Conservation (phyloP, 805 yeast genomes). For the Yarrowia porcina region DNA sequence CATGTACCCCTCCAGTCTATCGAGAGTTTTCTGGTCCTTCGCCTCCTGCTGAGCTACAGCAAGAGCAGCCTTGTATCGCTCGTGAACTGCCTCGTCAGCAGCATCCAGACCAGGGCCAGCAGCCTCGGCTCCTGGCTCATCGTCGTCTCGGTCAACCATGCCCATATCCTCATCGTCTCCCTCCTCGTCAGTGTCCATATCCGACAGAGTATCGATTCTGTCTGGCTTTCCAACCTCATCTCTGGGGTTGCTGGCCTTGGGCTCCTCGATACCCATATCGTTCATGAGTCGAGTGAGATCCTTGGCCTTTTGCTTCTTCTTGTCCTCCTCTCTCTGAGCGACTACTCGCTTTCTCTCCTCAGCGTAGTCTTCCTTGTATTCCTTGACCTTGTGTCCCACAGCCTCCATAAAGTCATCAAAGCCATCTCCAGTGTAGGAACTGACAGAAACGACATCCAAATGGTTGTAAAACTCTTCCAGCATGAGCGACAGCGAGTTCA, state of each 20-base stretch:
- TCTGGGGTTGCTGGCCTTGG: conserved; percentile 40
- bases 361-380: conserved; percentile 76
- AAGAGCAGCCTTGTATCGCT: conserved; percentile 69
- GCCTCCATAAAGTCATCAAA: conserved; percentile 85
- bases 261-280: conserved; percentile 68
- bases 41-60: conserved; percentile 28
- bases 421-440: conserved; percentile 91
- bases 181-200: conserved; percentile 44
- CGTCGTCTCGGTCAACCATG: conserved; percentile 36
- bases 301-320: conserved; percentile 65
- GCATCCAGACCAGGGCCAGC: conserved; percentile 28
- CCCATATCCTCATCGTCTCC: conserved; percentile 36
- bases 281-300: conserved; percentile 73
- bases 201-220: conserved; percentile 53
- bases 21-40: conserved; percentile 30
- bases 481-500: conserved; percentile 94
- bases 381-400: conserved; percentile 82
- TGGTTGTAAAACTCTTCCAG: conserved; percentile 93
- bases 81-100: conserved; percentile 48
- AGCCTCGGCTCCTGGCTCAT: conserved; percentile 29
- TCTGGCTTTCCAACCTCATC: conserved; percentile 46
- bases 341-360: conserved; percentile 81
- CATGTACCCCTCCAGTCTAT: conserved; percentile 26
- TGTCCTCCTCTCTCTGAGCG: conserved; percentile 72
- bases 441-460: conserved; percentile 86